Evolutionary conservation across 371 early-diverging fungal species (phyloP), one percentile per base, ranked within the genome.

Genomic region (Coemansia sp.): DNA sequence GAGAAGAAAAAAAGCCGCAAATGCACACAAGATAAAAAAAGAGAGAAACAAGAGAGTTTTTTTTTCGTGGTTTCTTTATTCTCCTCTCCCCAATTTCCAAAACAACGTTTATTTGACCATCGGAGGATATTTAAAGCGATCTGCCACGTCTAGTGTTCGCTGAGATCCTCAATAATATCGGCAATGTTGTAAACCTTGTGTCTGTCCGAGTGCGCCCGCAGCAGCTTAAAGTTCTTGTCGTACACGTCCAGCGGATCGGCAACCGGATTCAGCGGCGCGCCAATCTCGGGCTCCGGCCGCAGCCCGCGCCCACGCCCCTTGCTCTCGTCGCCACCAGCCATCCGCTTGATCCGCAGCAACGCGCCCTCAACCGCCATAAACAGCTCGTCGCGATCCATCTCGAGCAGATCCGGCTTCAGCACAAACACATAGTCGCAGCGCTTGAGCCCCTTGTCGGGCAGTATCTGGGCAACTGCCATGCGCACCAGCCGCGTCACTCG

Each of bases 391-490:
- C 73, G 63, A 7, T 56, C 52, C 68, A 63, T 63, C 31, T 45
- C n/a, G 34, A 56, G 55, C 61, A 72, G 56, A 10, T 47, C 53
- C n/a, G 52, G 57, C 5, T 42, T 32, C 11, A 68, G 61, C 0
- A 54, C 3, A 40, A 72, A 57, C 54, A 72, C 1, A 30, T 72
- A 72, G 45, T 72, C 73, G 59, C 73, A 72, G 11, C 73, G 39
- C 55, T 57, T 63, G 49, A 64, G 16, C 4, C 73, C 73, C 56
- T 72, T 72, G 51, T 72, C 73, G 0, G 73, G 68, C 42, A 72
- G 41, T 1, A 72, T 50, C 57, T 68, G 49, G 41, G 55, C 7
- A 1, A 68, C 73, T 0, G 73, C 73, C 8, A 63, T 63, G n/a
- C 73, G 63, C 40, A 72, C 39, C 31, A 67, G 43, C 14, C 73